Percentiles rank a stretch among this genome's conserved stretches.
Conservation (phyloP, 768 basidiomycete species). For the Mycena alexandri region DNA sequence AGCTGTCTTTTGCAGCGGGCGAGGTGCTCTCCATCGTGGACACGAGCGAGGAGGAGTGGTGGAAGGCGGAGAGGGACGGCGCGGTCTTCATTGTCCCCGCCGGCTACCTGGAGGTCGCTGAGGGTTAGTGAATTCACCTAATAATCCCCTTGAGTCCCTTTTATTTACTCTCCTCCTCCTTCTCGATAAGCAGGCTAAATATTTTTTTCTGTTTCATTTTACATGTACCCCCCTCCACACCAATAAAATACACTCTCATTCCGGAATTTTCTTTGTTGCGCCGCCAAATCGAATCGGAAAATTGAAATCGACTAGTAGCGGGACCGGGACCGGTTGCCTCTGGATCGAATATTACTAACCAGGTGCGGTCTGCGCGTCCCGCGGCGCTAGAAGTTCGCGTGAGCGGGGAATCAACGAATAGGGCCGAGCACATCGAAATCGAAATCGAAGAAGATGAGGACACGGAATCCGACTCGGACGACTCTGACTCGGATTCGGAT, state of each 20-base stretch:
- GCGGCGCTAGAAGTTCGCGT: conserved; percentile 14
- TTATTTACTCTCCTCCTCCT: conserved; percentile 62
- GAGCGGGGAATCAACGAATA: conserved; percentile 1
- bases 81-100: conserved; percentile 93
- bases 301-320: background rate
- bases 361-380: conserved; percentile 24
- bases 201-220: conserved; percentile 67
- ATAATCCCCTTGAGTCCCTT: conserved; percentile 64
- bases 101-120: conserved; percentile 85
- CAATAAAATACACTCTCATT: conserved; percentile 29
- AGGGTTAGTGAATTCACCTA: conserved; percentile 85
- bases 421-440: conserved; percentile 1
- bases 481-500: conserved; percentile 45
- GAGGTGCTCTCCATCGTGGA: conserved; percentile 86
- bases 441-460: conserved; percentile 39
- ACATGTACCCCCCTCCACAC: conserved; percentile 57
- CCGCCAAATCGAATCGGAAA: background rate
- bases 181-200: conserved; percentile 84
- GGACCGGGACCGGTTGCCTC: conserved; percentile 12
- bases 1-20: conserved; percentile 88
- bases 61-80: conserved; percentile 93
- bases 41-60: conserved; percentile 89
- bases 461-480: conserved; percentile 38
- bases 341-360: conserved; percentile 15
- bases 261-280: conserved; percentile 2